Base-by-base conservation (phyloP, 192 early-diverging fungal species). In the Backusella mclennaniae region DNA sequence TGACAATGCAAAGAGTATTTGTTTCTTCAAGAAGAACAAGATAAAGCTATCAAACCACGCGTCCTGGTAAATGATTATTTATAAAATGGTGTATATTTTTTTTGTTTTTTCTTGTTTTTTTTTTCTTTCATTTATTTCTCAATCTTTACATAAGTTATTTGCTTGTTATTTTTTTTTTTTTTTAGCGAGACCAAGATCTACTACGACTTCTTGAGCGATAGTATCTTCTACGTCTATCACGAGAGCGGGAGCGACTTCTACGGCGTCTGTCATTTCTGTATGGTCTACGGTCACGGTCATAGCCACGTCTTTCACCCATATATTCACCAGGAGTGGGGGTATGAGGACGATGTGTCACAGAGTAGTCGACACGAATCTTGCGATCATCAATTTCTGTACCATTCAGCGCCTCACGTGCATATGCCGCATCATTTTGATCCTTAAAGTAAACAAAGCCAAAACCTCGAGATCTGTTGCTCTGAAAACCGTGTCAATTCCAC, bases 261-360 rank as follows among this genome's bases (percentile, higher is more conserved):
- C 78, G 73, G 35, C 78, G 77, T 41, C 68, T 38, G 38, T 41
- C 41, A 29, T 12, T 29, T 63, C 56, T 63, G 56, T 29, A 4
- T 69, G 80, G 80, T 78, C 84, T 74, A 67, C 88, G 69, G 66
- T 88, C 75, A 56, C 79, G 71, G 12, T 70, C 79, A 73, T 68
- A 17, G 35, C 73, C 66, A 77, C 85, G 82, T 42, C 75, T 79
- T 71, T 84, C 86, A 44, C 91, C 91, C 91, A 93, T 90, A 74
- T 93, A 92, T 78, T 88, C 85, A 69, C 91, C 91, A 70, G 91
- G 91, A n/a, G 91, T 92, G 56, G 91, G 86, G n/a, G 80, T 84
- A 79, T 93, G 91, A 19, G 90, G 77, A 38, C 87, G 82, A 66
- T 83, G 80, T 39, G 91, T 92, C 23, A 91, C 73, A 3, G 89